phyloP scores from a whole-genome alignment of 106 monocot genomes.

The Allium cepa region DNA sequence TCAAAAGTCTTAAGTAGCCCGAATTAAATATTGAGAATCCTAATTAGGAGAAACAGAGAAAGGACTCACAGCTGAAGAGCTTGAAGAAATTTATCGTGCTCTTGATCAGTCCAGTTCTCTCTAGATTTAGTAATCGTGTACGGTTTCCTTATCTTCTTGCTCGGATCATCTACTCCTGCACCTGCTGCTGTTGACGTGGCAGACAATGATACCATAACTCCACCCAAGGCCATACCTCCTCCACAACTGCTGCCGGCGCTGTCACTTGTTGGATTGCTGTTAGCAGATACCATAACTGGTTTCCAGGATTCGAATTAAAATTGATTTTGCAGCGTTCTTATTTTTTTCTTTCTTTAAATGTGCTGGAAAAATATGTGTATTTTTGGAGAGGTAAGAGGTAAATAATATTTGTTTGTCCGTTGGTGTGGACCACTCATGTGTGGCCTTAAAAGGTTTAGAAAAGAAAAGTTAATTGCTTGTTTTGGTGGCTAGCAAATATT shows the following conservation, averaged over 20 bases:
- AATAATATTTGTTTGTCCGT: too few species aligned
- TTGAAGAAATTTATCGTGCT: constrained; percentile 74
- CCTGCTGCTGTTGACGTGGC: constrained; percentile 1
- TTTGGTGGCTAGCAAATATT: too few species aligned
- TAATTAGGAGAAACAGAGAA: not conserved
- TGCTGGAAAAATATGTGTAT: not conserved
- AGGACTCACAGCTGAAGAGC: constrained; percentile 58
- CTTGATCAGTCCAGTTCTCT: constrained; percentile 81
- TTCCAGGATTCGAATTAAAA: not conserved
- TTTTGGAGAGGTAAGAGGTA: too few species aligned
- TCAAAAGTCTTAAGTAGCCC: not conserved
- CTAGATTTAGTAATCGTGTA: constrained; percentile 83
- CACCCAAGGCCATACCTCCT: constrained; percentile 12
- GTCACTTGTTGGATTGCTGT: not conserved
- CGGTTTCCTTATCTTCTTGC: constrained; percentile 73
- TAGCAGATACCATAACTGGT: constrained; percentile 11
- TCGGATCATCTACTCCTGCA: constrained; percentile 18
- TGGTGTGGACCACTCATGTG: too few species aligned
- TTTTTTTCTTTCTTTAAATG: not conserved
- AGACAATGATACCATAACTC: constrained; percentile 7
- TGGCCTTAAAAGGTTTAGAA: too few species aligned
- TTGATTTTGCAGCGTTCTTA: not conserved
- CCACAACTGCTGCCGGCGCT: not conserved
- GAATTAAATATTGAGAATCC: not conserved
- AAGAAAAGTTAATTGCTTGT: too few species aligned